Base-by-base conservation (phyloP, 257 asterid species). In the Plantago major region DNA sequence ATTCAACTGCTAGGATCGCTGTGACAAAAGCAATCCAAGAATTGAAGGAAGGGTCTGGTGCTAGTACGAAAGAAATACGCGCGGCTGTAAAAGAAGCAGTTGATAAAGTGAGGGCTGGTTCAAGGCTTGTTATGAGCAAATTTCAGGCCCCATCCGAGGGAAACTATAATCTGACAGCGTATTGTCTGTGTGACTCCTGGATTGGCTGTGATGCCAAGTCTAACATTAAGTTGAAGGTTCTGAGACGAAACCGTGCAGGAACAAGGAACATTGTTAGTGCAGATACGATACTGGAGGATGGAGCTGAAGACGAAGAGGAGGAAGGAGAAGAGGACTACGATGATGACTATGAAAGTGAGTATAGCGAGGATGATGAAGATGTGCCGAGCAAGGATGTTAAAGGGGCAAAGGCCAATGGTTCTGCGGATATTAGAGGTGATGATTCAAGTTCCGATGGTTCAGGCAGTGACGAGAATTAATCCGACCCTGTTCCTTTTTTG, bases 1-100 rank as follows among this genome's bases (percentile, higher is more conserved):
- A 93, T 77, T 67, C 95, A 3, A 86, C 97, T 0, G 87, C 97
- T 0, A 75, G 85, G 50, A 72, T 80, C 14, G 95, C 96, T 26
- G 99, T 93, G 33, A 82, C 99, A 9, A 93, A 93, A 81, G 90
- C 99, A 14, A 84, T 89, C 22, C 95, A 92, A 54, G 99, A 93
- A 59, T 47, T 79, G 63, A 83, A 79, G 80, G 99, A 93, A 71
- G 99, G 97, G 9, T 81, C 90, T 0, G 99, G 99, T 28, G 92
- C 94, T 9, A 84, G 71, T 51, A 66, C 94, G 0, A 85, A 82
- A 71, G 99, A 93, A 62, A 81, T 85, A 22, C 86, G 71, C 5
- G 48, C 73, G 45, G 92, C 96, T 0, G 88, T 93, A 5, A 93
- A 77, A 75, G 97, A 83, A 71, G 97, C 97, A 14, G 71, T 82